phyloP scores from a whole-genome alignment of 495 filamentous ascomycete genomes.

The Lasiosphaeria hispida region DNA sequence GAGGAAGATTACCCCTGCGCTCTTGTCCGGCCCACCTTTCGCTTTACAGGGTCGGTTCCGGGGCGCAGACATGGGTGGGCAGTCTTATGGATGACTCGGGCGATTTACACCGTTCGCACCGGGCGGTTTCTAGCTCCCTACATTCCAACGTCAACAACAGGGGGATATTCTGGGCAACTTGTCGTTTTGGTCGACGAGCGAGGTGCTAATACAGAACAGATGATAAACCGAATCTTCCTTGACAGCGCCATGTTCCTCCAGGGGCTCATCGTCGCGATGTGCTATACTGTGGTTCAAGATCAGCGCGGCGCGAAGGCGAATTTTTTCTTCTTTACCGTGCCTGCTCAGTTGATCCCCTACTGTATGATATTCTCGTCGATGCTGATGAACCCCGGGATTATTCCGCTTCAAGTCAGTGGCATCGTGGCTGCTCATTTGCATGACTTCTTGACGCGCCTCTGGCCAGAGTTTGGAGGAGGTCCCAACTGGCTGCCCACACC shows the following conservation, averaged over 20 bases:
- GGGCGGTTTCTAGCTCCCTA: constrained; percentile 85
- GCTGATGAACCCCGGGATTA: constrained; percentile 49
- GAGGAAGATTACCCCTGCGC: constrained; percentile 94
- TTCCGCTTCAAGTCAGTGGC: constrained; percentile 58
- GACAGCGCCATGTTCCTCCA: constrained; percentile 53
- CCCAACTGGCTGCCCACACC: constrained; percentile 70
- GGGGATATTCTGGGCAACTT: constrained; percentile 6
- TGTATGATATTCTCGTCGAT: constrained; percentile 70
- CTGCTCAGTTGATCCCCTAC: constrained; percentile 70
- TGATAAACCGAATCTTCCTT: constrained; percentile 49
- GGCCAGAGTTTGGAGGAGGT: constrained; percentile 79
- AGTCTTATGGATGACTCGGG: constrained; percentile 77
- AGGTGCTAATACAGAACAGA: constrained; percentile 34
- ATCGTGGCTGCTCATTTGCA: constrained; percentile 80
- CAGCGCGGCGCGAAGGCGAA: constrained; percentile 66
- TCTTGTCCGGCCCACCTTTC: constrained; percentile 64
- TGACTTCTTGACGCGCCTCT: constrained; percentile 80
- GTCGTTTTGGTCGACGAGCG: background rate
- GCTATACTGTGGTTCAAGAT: constrained; percentile 80
- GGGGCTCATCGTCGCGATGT: constrained; percentile 71
- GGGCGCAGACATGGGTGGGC: constrained; percentile 88
- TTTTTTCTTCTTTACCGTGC: constrained; percentile 76
- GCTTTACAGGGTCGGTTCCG: constrained; percentile 68
- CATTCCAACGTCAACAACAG: constrained; percentile 49
- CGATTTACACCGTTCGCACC: constrained; percentile 58